Evolutionary conservation across 169 alveolate genomes (phyloP).

Genomic region (Babesia divergens): DNA sequence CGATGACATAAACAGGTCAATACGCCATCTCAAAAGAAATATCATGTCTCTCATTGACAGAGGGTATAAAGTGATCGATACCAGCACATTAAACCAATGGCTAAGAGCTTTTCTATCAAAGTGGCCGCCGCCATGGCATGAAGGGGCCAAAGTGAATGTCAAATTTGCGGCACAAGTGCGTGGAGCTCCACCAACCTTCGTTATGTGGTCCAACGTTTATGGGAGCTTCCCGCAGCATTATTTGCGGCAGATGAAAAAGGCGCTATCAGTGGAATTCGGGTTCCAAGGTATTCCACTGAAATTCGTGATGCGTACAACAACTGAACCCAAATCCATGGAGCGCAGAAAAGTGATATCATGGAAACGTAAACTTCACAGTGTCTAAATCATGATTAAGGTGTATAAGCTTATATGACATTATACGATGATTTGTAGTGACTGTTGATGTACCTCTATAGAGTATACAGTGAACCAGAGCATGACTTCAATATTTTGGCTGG

Average conservation of each 20-base stretch:
- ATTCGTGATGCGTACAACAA: slow-evolving; percentile 70
- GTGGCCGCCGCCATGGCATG: slow-evolving; percentile 84
- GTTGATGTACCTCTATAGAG: too few relatives aligned
- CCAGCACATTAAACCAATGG: slow-evolving; percentile 53
- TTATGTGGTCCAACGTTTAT: slow-evolving; percentile 76
- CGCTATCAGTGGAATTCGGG: slow-evolving; percentile 72
- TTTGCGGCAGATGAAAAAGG: slow-evolving; percentile 68
- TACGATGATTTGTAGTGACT: too few relatives aligned
- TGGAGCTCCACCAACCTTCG: slow-evolving; percentile 79
- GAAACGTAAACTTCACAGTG: slow-evolving; percentile 39
- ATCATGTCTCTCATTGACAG: slow-evolving; percentile 14
- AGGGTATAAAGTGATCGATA: slow-evolving; percentile 14
- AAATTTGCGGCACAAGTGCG: slow-evolving; percentile 70
- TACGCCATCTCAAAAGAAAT: slow-evolving; percentile 3
- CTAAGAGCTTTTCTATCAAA: slow-evolving; percentile 38
- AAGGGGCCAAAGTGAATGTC: slow-evolving; percentile 73
- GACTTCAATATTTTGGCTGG: too few relatives aligned
- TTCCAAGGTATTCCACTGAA: slow-evolving; percentile 57
- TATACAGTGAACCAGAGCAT: too few relatives aligned
- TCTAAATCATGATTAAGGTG: neutral
- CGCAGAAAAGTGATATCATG: slow-evolving; percentile 63
- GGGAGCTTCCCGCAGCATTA: slow-evolving; percentile 75
- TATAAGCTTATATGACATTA: too few relatives aligned
- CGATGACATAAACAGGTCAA: neutral
- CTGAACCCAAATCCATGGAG: slow-evolving; percentile 59